Conservation (phyloP, 192 early-diverging fungal species). For the Coemansia sp. region DNA sequence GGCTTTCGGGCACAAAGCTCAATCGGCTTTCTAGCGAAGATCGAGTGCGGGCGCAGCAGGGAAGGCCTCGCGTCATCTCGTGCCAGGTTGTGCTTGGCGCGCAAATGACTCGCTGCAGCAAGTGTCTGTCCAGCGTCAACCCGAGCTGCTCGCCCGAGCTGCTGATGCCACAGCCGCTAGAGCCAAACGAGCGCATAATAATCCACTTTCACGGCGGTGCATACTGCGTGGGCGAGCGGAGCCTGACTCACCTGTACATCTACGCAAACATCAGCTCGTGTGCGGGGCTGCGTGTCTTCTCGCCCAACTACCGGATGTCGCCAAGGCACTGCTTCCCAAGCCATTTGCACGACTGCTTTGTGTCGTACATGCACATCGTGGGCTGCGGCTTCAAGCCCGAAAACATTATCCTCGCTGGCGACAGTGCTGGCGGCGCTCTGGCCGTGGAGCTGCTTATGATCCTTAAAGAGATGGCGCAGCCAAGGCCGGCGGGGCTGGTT, state of each 20-base stretch:
- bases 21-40: slow-evolving; percentile 20
- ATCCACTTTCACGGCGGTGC: slow-evolving; percentile 53
- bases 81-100: slow-evolving; percentile 39
- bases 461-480: slow-evolving; percentile 23
- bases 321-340: slow-evolving; percentile 47
- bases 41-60: not conserved
- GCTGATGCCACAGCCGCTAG: slow-evolving; percentile 17
- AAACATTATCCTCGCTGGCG: slow-evolving; percentile 44
- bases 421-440: slow-evolving; percentile 52
- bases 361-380: slow-evolving; percentile 72
- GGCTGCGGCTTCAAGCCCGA: slow-evolving; percentile 36
- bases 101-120: not conserved
- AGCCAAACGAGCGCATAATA: slow-evolving; percentile 27
- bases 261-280: slow-evolving; percentile 32
- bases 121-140: not conserved
- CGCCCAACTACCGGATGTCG: slow-evolving; percentile 48
- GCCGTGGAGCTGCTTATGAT: slow-evolving; percentile 30
- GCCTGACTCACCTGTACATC: slow-evolving; percentile 40
- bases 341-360: slow-evolving; percentile 80
- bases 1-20: slow-evolving; percentile 23
- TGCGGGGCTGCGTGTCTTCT: slow-evolving; percentile 42
- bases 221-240: slow-evolving; percentile 54
- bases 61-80: slow-evolving; percentile 23
- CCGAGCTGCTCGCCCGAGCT: not conserved
- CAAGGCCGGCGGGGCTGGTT: slow-evolving; percentile 11